phyloP scores from a whole-genome alignment of 73 alveolate genomes.

The Paramecium caudatum region DNA sequence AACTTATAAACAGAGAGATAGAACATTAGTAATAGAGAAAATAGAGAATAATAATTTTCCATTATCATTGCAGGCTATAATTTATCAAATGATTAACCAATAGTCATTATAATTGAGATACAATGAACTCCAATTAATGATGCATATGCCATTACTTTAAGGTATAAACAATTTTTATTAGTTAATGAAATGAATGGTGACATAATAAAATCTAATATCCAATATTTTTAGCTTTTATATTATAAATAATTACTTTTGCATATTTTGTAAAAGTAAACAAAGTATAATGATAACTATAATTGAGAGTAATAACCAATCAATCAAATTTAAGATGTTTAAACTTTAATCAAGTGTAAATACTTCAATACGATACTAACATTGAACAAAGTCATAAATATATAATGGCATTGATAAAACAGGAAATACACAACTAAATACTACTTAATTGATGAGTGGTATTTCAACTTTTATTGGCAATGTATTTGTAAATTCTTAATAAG shows the following conservation, averaged over 20 bases:
- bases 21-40: conserved; percentile 1
- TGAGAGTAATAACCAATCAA: conserved; percentile 15
- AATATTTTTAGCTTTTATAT: too few species aligned
- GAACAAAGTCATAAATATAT: conserved; percentile 43
- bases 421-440: conserved; percentile 49
- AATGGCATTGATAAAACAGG: conserved; percentile 64
- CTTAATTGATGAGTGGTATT: conserved; percentile 12
- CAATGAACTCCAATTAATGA: neutral
- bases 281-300: neutral
- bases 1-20: neutral
- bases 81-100: conserved; percentile 14
- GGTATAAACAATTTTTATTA: too few species aligned
- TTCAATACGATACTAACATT: conserved; percentile 16
- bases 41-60: conserved; percentile 38
- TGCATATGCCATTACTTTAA: neutral
- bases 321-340: neutral
- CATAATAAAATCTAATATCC: too few species aligned
- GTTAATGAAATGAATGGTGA: too few species aligned
- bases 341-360: conserved; percentile 52
- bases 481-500: conserved; percentile 54
- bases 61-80: conserved; percentile 43
- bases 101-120: neutral
- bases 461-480: conserved; percentile 16
- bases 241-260: neutral
- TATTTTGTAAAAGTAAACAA: neutral